Evolutionary conservation across 73 alveolate genomes (phyloP).

Genomic region (Effrenium voratum): DNA sequence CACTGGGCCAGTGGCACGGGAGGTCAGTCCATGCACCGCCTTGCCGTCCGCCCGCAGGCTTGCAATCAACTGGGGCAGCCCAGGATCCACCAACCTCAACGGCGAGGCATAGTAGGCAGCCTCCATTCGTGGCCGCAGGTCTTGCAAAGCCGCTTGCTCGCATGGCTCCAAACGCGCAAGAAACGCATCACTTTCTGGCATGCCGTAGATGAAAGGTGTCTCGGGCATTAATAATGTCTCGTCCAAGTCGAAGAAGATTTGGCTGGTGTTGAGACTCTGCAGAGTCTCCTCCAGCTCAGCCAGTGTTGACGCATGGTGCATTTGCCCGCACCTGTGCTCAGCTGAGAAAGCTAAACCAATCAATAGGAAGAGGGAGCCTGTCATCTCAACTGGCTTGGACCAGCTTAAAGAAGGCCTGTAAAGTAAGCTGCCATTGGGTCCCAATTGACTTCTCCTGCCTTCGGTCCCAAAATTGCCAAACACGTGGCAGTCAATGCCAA

Average conservation of each 20-base stretch:
- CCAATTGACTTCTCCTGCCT: too few species aligned
- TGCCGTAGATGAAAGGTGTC: slow-evolving; percentile 41
- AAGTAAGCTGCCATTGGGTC: too few species aligned
- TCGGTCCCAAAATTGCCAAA: too few species aligned
- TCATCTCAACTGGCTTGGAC: too few species aligned
- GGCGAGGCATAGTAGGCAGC: slow-evolving; percentile 34
- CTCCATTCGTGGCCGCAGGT: slow-evolving; percentile 25
- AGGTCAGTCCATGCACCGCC: slow-evolving; percentile 7
- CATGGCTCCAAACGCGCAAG: slow-evolving; percentile 26
- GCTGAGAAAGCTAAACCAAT: not conserved
- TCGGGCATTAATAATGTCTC: slow-evolving; percentile 50
- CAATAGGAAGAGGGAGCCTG: too few species aligned
- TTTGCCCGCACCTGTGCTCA: not conserved
- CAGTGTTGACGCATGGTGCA: not conserved
- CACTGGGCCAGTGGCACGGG: slow-evolving; percentile 2
- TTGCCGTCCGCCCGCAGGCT: not conserved
- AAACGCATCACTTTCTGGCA: slow-evolving; percentile 43
- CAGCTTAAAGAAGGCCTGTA: too few species aligned
- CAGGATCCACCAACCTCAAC: not conserved
- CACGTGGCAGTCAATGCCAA: too few species aligned
- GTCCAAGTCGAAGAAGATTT: slow-evolving; percentile 35
- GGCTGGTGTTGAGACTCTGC: not conserved
- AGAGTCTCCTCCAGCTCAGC: not conserved
- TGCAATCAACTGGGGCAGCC: not conserved
- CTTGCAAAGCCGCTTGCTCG: not conserved